Base-by-base conservation (phyloP, 1,139 yeast species). In the Saccharomyces hybrid region DNA sequence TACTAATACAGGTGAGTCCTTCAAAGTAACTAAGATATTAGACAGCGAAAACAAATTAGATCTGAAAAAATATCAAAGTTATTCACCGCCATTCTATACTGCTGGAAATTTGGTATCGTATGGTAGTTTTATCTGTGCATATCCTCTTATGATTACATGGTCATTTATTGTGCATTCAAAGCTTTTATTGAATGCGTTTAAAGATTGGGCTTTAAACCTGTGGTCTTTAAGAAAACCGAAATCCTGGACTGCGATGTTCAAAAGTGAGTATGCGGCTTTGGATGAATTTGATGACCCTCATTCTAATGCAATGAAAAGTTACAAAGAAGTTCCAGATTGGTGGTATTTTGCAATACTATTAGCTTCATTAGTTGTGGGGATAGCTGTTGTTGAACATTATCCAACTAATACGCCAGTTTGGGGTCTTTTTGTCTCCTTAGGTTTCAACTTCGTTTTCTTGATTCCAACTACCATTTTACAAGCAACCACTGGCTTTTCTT, bases 311-410 rank as follows among this genome's bases (percentile, higher is more conserved):
- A 81, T 82, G 83, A 59, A 74, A 28, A 69, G 71, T 21, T 81
- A 81, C 65, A 75, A 74, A 44, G 88, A 83, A 61, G 86, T 82
- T 19, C 88, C 88, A 9, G 84, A 82, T 57, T 78, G 80, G 79
- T 80, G 81, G 76, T 83, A 78, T 60, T 59, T 79, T 26, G 54
- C 71, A 11, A 75, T 83, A 16, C 68, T 83, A 55, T 58, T 79
- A n/a, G 59, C 77, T 21, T 75, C 86, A 2, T 63, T 82, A 5
- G 76, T 73, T 5, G 70, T 81, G 53, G 84, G 80, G 4, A 75
- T 82, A 32, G 60, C 79, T 2, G 71, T 75, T 59, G 77, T 81
- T 21, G 67, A 77, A 58, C 56, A 75, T 2, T 81, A 78, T 61
- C 75, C 61, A 12, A 60, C 74, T 1, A 62, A 70, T 52, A 74